Conservation (phyloP, 1,284 basidiomycete species). For the Puccinia brachypodii region DNA sequence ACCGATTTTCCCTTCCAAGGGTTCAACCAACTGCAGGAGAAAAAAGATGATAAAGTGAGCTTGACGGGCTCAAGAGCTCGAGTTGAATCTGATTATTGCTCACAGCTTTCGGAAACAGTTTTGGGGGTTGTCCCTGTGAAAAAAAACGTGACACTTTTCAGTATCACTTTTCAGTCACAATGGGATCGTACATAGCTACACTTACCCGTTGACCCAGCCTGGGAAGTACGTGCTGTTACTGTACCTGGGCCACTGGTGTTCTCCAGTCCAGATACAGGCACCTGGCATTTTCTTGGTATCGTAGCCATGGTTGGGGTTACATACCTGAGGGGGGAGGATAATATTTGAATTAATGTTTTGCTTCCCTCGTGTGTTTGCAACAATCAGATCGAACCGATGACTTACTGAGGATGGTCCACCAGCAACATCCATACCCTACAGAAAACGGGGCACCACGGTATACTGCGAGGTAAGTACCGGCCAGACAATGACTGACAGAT, state of each 20-base stretch:
- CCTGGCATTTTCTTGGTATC: background rate
- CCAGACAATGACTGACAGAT: too few relatives aligned
- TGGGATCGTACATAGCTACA: background rate
- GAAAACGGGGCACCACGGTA: background rate
- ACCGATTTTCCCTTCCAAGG: background rate
- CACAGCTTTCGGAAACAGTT: background rate
- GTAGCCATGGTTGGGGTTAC: background rate
- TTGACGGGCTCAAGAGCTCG: background rate
- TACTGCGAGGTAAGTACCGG: background rate
- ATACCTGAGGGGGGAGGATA: background rate
- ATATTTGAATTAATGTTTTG: too few relatives aligned
- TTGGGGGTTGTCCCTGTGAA: background rate
- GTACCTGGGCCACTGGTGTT: background rate
- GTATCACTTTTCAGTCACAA: background rate
- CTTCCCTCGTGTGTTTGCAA: too few relatives aligned
- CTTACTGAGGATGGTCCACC: background rate
- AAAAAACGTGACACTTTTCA: background rate
- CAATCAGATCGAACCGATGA: too few relatives aligned
- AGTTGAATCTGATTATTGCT: background rate
- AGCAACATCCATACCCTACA: background rate
- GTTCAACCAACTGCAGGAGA: background rate
- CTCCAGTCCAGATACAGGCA: background rate
- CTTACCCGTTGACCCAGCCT: background rate
- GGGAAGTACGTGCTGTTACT: background rate
- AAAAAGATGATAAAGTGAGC: background rate